phyloP scores from a whole-genome alignment of 2,329 filamentous ascomycete genomes.

The Zopfia rhizophila region DNA sequence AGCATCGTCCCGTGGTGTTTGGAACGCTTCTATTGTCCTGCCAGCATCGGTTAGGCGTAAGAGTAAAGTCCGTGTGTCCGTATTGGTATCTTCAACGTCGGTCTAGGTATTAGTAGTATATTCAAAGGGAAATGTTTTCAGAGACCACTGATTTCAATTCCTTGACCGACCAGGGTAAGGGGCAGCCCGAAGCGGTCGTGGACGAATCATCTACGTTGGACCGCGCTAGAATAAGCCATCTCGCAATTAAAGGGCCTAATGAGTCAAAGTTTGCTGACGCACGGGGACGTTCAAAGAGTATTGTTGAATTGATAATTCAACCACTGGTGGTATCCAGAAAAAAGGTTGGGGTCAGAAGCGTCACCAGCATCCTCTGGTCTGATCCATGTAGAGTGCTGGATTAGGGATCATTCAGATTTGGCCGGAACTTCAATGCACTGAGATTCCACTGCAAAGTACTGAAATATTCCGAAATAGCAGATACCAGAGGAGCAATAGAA shows the following conservation, averaged over 20 bases:
- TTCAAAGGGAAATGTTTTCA: constrained; percentile 1
- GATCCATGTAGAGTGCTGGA: background rate
- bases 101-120: constrained; percentile 1
- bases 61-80: background rate
- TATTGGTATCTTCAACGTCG: background rate
- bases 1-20: background rate
- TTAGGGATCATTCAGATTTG: background rate
- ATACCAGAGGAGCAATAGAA: background rate
- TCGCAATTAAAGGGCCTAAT: constrained; percentile 3
- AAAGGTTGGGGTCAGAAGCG: too few species aligned
- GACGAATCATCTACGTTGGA: background rate
- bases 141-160: constrained; percentile 1
- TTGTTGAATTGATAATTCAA: constrained; percentile 4
- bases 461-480: background rate
- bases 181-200: constrained; percentile 1
- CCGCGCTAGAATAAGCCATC: constrained; percentile 4
- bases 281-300: background rate
- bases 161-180: constrained; percentile 6
- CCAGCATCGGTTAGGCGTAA: constrained; percentile 3
- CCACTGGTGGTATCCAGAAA: too few species aligned
- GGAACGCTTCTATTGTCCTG: background rate
- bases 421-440: background rate
- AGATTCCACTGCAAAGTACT: constrained; percentile 1
- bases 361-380: too few species aligned
- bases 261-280: too few species aligned